Evolutionary conservation across 2,329 filamentous ascomycete genomes (phyloP).

Genomic region (Xylariomycetidae sp.): DNA sequence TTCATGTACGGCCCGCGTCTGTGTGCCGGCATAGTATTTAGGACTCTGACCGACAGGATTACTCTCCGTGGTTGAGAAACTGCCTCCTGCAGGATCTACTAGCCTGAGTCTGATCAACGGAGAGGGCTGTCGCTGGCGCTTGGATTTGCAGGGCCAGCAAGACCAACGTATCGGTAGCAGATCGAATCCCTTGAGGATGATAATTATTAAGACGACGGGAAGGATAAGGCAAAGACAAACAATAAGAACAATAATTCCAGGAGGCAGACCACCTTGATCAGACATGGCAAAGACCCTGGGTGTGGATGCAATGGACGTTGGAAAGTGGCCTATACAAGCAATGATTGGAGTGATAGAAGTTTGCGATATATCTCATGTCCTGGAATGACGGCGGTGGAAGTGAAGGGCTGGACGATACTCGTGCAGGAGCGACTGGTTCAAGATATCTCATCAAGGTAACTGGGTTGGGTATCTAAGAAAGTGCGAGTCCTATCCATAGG

Average conservation of each 20-base stretch:
- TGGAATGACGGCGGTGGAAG: conserved; percentile 4
- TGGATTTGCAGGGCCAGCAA: conserved; percentile 6
- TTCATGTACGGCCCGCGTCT: conserved; percentile 9
- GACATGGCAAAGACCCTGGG: conserved; percentile 18
- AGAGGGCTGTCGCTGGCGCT: conserved; percentile 2
- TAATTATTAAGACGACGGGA: conserved; percentile 29
- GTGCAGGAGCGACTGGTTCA: too few species aligned
- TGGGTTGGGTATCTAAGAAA: too few species aligned
- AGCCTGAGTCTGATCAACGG: conserved; percentile 1
- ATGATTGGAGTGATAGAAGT: conserved; percentile 3
- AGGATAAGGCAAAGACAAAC: conserved; percentile 29
- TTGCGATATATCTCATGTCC: conserved; percentile 11
- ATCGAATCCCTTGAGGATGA: conserved; percentile 23
- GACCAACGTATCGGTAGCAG: conserved; percentile 9
- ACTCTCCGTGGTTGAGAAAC: conserved; percentile 20
- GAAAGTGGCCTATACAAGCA: too few species aligned
- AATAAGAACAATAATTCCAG: conserved; percentile 18
- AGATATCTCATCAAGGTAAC: too few species aligned
- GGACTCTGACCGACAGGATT: conserved; percentile 18
- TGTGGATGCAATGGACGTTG: too few species aligned
- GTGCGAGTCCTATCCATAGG: too few species aligned
- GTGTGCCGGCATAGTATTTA: conserved; percentile 5
- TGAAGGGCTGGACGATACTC: background rate
- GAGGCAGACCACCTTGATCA: conserved; percentile 12
- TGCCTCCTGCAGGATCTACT: conserved; percentile 5